phyloP scores from a whole-genome alignment of 225 moss, liverwort and hornwort genomes.

The Antitrichia curtipendula region DNA sequence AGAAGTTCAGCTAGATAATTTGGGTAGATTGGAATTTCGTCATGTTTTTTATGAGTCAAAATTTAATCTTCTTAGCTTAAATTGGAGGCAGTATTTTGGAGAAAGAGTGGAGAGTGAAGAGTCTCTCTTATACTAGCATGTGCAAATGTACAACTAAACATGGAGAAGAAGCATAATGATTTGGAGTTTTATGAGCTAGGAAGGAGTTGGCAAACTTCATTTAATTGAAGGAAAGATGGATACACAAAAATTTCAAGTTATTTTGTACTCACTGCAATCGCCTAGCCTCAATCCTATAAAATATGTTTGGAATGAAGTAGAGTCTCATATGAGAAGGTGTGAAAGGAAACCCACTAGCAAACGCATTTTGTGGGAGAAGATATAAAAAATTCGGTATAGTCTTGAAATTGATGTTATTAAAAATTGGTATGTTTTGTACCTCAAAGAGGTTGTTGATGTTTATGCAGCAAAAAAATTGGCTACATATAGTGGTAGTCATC shows the following conservation, averaged over 20 bases:
- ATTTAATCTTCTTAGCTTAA: background rate
- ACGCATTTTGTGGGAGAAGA: background rate
- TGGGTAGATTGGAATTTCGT: background rate
- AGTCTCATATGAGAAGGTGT: accelerated
- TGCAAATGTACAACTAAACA: background rate
- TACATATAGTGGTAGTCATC: too few species aligned
- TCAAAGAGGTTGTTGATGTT: too few species aligned
- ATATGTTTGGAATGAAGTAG: background rate
- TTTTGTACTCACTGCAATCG: accelerated
- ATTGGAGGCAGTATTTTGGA: background rate
- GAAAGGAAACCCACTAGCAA: accelerated
- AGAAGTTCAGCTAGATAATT: background rate
- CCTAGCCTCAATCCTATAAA: background rate
- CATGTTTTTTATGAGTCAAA: background rate
- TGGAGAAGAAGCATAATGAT: accelerated
- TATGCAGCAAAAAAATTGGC: too few species aligned
- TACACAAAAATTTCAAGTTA: background rate
- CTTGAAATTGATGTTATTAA: background rate
- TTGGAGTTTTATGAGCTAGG: accelerated
- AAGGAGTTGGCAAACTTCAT: background rate
- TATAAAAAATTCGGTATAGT: background rate
- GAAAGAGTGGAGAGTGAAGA: background rate
- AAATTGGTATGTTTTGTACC: too few species aligned
- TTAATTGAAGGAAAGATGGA: background rate
- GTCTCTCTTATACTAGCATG: too few species aligned